Base-by-base conservation (phyloP, 148 eudicot genomes). In the Fagopyrum esculentum region DNA sequence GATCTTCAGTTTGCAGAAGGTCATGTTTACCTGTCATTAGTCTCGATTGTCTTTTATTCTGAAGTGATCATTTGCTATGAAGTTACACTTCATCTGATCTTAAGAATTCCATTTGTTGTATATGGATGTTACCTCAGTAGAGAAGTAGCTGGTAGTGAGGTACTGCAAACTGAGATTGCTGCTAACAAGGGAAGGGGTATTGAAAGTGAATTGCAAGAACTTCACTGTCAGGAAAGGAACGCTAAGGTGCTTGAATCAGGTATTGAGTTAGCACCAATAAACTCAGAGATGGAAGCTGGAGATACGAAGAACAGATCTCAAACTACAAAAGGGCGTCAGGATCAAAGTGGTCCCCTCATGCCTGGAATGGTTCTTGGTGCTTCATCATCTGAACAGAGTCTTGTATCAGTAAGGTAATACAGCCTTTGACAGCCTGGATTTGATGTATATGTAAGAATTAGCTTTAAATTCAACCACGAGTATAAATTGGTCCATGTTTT, bases 291-390 rank as follows among this genome's bases (percentile, higher is more conserved):
- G 74, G 93, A 87, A 64, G 57, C 70, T 45, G 72, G 72, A 44
- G 88, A 82, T 59, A 73, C 83, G 64, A 94, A 87, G 78, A 69
- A 78, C 54, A 92, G 80, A 80, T 64, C 78, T 82, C 84, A 76
- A 77, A 11, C 82, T 30, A 86, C 74, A 49, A 89, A 80, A 81
- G 81, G 77, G 59, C 89, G 91, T 46, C 93, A 88, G 83, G 85
- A 86, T 75, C 93, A 86, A 79, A 91, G 96, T 81, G 98, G 97
- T 66, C 97, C 97, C 30, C 91, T 95, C 54, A 78, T 82, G 84
- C 87, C 97, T 76, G 98, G 87, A 71, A 56, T 48, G 56, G 95
- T 88, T 77, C 82, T 87, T 74, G 88, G 84, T 70, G 80, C 75
- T 29, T 84, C 96, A 69, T 82, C 75, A 40, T 84, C 87, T 16